Evolutionary conservation across 2,329 filamentous ascomycete species (phyloP).

Genomic region (Dendryphion nanum): DNA sequence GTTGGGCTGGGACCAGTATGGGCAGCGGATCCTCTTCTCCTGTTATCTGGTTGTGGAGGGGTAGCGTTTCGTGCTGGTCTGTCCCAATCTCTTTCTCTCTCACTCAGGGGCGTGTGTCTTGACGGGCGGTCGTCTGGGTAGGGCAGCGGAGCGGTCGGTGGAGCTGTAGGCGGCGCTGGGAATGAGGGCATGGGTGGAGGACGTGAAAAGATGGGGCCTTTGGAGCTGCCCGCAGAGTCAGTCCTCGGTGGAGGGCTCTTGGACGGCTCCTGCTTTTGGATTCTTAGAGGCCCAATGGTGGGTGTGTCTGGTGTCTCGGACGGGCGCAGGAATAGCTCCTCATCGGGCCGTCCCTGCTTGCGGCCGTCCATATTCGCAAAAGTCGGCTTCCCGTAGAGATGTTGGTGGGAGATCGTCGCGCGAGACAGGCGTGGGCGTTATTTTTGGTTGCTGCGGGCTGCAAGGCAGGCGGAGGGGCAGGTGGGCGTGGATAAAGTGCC

Average conservation of each 20-base stretch:
- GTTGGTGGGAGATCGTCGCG: neutral
- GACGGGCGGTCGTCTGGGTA: constrained; percentile 46
- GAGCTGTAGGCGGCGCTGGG: constrained; percentile 55
- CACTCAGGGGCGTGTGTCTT: constrained; percentile 37
- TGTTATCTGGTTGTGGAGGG: constrained; percentile 26
- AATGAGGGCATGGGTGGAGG: constrained; percentile 60
- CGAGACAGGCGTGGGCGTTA: neutral
- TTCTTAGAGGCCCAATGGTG: constrained; percentile 78
- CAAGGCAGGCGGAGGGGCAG: neutral
- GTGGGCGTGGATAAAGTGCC: neutral
- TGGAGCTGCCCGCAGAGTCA: constrained; percentile 65
- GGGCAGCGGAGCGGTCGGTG: constrained; percentile 43
- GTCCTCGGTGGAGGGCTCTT: constrained; percentile 52
- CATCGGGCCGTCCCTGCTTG: constrained; percentile 67
- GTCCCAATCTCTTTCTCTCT: constrained; percentile 38
- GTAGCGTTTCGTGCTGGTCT: constrained; percentile 34
- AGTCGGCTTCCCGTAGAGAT: no score
- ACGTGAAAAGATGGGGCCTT: constrained; percentile 35
- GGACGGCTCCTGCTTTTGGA: constrained; percentile 69
- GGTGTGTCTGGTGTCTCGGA: constrained; percentile 61
- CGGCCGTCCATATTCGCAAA: constrained; percentile 44
- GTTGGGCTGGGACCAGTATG: constrained; percentile 24
- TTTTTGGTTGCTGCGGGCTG: neutral
- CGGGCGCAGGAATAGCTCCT: constrained; percentile 75
- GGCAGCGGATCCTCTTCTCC: constrained; percentile 29